Evolutionary conservation across 2,329 filamentous ascomycete genomes (phyloP).

Genomic region (Hypoxylon sp.): DNA sequence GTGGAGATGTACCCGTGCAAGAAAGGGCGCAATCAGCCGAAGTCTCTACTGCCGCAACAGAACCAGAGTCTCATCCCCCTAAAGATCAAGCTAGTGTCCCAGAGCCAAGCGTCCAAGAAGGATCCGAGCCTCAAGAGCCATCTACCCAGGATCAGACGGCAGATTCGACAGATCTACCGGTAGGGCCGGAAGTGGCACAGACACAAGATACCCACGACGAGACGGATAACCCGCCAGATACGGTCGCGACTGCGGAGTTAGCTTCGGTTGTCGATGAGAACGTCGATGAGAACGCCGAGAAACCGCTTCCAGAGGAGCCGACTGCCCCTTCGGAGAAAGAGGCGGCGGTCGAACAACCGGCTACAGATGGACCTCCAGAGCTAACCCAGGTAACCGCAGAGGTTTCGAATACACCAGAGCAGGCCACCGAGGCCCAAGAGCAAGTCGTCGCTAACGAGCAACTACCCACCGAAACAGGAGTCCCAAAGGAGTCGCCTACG

Average conservation of each 20-base stretch:
- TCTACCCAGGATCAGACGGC: background rate
- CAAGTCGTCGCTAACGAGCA: background rate
- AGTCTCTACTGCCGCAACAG: background rate
- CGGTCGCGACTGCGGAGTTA: background rate
- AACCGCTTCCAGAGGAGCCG: background rate
- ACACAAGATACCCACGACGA: slow-evolving; percentile 4
- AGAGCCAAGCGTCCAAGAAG: background rate
- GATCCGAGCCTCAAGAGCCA: background rate
- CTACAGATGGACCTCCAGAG: background rate
- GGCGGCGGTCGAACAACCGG: background rate
- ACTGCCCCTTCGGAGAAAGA: background rate
- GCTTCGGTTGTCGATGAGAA: background rate
- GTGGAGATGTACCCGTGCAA: background rate
- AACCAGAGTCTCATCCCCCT: background rate
- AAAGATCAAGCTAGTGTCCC: background rate
- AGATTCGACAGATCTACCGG: background rate
- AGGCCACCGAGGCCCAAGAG: background rate
- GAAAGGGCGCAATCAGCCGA: background rate
- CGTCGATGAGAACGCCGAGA: background rate
- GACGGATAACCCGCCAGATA: background rate
- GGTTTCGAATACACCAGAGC: slow-evolving; percentile 2
- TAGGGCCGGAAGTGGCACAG: background rate
- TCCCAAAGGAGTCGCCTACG: background rate
- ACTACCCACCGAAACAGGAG: background rate
- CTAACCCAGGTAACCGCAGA: background rate